Evolutionary conservation across 169 alveolate genomes (phyloP).

Genomic region (Eimeria maxima): DNA sequence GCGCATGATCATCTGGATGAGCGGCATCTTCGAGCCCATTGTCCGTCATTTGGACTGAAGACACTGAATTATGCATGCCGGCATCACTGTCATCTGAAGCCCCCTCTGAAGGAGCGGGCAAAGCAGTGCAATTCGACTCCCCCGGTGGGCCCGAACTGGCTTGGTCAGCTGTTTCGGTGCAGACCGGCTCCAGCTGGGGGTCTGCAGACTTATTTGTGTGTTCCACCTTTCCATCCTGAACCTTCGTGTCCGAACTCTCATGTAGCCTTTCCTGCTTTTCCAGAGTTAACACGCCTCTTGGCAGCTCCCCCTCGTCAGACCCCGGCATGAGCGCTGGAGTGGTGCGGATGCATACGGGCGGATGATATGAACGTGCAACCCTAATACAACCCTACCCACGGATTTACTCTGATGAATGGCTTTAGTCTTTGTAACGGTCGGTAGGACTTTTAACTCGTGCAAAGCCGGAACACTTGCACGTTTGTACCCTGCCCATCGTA

Average conservation of each 20-base stretch:
- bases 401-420: background rate
- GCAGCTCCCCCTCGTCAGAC: conserved; percentile 30
- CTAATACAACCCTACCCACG: background rate
- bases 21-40: background rate
- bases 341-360: background rate
- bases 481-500: background rate
- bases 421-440: background rate
- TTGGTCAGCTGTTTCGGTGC: conserved; percentile 30
- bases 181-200: background rate
- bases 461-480: background rate
- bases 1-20: background rate
- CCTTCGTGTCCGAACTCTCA: background rate
- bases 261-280: background rate
- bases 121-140: background rate
- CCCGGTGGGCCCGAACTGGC: background rate
- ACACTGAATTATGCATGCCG: background rate
- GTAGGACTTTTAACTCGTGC: background rate
- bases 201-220: background rate
- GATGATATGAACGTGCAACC: background rate
- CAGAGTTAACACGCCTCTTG: background rate
- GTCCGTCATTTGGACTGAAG: background rate
- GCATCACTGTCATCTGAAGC: background rate
- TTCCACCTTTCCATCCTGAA: background rate
- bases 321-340: conserved; percentile 51
- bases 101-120: background rate